Evolutionary conservation across 2,329 filamentous ascomycete genomes (phyloP).

Genomic region (Bipolaris zeicola): DNA sequence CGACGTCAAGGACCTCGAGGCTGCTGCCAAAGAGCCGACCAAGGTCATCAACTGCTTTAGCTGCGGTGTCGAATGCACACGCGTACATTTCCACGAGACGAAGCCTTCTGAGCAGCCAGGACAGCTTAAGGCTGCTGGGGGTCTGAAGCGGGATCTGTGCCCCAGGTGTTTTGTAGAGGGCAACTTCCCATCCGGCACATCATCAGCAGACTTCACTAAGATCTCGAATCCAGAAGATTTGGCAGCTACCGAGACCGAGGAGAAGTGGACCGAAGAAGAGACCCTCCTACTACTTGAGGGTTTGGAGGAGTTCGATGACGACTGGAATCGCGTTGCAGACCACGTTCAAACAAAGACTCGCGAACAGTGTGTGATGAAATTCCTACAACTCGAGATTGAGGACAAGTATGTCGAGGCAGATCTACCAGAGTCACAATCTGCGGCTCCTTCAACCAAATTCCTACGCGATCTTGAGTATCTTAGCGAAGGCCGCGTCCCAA

Average conservation of each 20-base stretch:
- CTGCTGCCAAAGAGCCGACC: conserved; percentile 65
- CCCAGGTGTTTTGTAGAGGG: conserved; percentile 87
- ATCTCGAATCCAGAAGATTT: conserved; percentile 87
- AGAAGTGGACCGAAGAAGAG: conserved; percentile 90
- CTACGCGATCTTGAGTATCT: conserved; percentile 65
- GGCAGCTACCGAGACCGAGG: conserved; percentile 77
- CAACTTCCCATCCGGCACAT: conserved; percentile 79
- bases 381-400: conserved; percentile 94
- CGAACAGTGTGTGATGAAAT: conserved; percentile 96
- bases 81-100: conserved; percentile 72
- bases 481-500: conserved; percentile 77
- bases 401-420: conserved; percentile 93
- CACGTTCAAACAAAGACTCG: conserved; percentile 89
- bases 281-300: conserved; percentile 87
- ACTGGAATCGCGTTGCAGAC: conserved; percentile 92
- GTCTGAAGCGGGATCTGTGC: conserved; percentile 84
- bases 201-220: conserved; percentile 81
- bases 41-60: conserved; percentile 81
- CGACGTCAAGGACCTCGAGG: conserved; percentile 68
- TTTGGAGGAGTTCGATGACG: conserved; percentile 90
- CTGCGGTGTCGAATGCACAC: conserved; percentile 88
- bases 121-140: conserved; percentile 59
- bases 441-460: conserved; percentile 54
- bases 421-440: conserved; percentile 54
- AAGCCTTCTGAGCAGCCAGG: conserved; percentile 60